phyloP scores from a whole-genome alignment of 2,329 filamentous ascomycete genomes.

The Xylaria sp. region DNA sequence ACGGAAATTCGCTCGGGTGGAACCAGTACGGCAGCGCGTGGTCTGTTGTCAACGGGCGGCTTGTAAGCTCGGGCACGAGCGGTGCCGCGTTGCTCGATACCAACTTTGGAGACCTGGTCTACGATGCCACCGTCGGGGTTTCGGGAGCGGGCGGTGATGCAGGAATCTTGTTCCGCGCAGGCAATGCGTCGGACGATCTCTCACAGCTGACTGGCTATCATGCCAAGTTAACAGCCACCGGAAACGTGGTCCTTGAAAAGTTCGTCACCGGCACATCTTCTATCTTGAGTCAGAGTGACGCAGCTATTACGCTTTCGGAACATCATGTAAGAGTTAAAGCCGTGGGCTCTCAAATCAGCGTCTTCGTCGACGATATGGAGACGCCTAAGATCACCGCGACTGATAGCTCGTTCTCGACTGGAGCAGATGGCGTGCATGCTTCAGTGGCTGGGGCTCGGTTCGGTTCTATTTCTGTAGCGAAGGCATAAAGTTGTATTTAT shows the following conservation, averaged over 20 bases:
- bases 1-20: constrained; percentile 54
- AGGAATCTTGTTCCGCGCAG: constrained; percentile 52
- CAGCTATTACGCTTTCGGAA: constrained; percentile 29
- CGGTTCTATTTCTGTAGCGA: constrained; percentile 45
- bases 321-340: constrained; percentile 44
- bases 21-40: constrained; percentile 44
- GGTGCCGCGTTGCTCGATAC: constrained; percentile 50
- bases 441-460: constrained; percentile 39
- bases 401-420: constrained; percentile 39
- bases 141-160: constrained; percentile 41
- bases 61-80: constrained; percentile 38
- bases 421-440: constrained; percentile 45
- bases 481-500: constrained; percentile 28
- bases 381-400: constrained; percentile 36
- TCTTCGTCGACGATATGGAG: constrained; percentile 46
- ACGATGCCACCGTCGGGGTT: constrained; percentile 46
- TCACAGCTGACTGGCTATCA: constrained; percentile 48
- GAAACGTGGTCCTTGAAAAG: constrained; percentile 43
- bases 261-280: constrained; percentile 35
- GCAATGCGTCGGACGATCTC: constrained; percentile 33
- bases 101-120: constrained; percentile 50
- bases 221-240: constrained; percentile 37
- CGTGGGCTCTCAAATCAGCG: constrained; percentile 40
- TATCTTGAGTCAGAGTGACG: constrained; percentile 20
- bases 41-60: constrained; percentile 43